These are phyloP conservation scores for Beauveria caledonica DNA, from an alignment of 2,329 filamentous ascomycete species.

Conservation along the genomic window DNA sequence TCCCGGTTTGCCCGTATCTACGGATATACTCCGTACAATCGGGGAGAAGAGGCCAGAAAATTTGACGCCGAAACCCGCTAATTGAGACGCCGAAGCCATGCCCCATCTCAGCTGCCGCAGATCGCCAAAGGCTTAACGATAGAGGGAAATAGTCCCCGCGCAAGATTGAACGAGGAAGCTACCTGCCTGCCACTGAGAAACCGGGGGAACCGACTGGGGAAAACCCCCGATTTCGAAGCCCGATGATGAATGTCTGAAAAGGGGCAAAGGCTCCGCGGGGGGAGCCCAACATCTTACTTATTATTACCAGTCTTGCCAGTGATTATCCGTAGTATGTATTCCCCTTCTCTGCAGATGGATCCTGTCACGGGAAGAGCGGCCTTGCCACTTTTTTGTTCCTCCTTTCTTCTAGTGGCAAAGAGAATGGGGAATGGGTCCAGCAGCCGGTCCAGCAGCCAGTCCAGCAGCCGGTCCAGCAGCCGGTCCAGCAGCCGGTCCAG, in stretches of 20 bases:
- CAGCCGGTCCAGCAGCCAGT: too few relatives aligned
- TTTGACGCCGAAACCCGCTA: not conserved
- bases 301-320: not conserved
- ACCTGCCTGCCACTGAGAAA: too few relatives aligned
- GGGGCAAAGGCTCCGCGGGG: not conserved
- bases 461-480: too few relatives aligned
- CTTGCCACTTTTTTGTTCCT: not conserved
- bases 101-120: not conserved
- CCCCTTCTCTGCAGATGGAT: not conserved
- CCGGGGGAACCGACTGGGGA: too few relatives aligned
- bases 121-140: not conserved
- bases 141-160: not conserved
- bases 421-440: not conserved
- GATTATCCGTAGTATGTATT: not conserved
- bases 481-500: too few relatives aligned
- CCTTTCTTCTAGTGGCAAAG: not conserved
- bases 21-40: not conserved
- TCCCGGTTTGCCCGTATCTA: not conserved
- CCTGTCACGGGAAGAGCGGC: not conserved
- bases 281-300: not conserved
- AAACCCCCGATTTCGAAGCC: too few relatives aligned
- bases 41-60: too few relatives aligned
- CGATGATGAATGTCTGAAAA: too few relatives aligned
- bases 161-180: not conserved
- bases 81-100: not conserved